Evolutionary conservation across 139 green algal genomes (phyloP).

Genomic region (Gonium pectorale): DNA sequence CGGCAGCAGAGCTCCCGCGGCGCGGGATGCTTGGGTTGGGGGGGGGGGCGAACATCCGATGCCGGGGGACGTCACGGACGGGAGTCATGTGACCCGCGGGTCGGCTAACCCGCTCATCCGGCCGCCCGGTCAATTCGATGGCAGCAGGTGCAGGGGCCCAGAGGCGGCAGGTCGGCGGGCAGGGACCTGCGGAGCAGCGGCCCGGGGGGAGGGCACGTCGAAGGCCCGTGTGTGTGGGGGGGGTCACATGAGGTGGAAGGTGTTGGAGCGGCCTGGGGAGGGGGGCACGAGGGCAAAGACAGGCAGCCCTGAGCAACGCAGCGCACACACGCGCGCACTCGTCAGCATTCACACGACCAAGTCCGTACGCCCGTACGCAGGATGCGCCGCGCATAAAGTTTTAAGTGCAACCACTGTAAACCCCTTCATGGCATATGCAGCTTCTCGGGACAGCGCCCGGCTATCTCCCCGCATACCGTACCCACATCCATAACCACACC

Average conservation of each 20-base stretch:
- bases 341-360: background rate
- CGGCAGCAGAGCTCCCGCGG: no score
- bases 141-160: slow-evolving; percentile 19
- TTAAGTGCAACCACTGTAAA: no score
- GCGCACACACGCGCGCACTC: background rate
- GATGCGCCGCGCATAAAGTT: background rate
- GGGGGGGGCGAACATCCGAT: no score
- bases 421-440: no score
- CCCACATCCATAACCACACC: background rate
- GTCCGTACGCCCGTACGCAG: background rate
- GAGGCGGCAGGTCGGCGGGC: background rate
- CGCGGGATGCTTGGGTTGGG: no score
- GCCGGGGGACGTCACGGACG: no score
- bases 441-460: background rate
- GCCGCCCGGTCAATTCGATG: slow-evolving; percentile 3
- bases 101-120: background rate
- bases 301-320: background rate
- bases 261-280: background rate
- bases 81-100: no score
- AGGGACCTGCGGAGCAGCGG: background rate
- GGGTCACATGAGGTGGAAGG: background rate
- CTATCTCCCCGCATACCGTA: no score
- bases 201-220: background rate
- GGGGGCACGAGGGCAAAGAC: background rate
- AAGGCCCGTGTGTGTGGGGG: no score